These are phyloP conservation scores for Rutstroemia sp. DNA, from an alignment of 2,329 filamentous ascomycete genomes.

Conservation along the genomic window DNA sequence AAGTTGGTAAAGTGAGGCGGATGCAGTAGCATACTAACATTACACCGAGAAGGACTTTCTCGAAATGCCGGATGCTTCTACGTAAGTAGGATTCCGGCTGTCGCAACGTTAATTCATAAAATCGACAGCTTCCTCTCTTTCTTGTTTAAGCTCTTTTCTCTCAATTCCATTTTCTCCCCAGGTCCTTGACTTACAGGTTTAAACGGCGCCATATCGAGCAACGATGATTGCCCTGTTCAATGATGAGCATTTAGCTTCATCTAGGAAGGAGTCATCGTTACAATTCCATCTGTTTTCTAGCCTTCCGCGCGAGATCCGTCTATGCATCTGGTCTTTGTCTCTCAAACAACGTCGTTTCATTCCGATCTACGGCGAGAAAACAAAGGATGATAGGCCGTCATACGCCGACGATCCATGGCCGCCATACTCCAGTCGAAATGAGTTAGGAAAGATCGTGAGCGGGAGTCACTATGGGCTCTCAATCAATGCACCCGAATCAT, in stretches of 20 bases:
- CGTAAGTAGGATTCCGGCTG: too few species aligned
- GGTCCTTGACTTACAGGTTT: too few species aligned
- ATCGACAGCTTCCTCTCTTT: too few species aligned
- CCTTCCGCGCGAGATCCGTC: constrained; percentile 1
- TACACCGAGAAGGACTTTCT: too few species aligned
- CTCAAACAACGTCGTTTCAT: background rate
- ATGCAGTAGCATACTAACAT: too few species aligned
- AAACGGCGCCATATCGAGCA: background rate
- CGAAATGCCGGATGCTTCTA: too few species aligned
- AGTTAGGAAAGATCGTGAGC: background rate
- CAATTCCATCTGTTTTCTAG: background rate
- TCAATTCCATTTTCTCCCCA: too few species aligned
- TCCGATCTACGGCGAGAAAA: background rate
- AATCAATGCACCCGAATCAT: background rate
- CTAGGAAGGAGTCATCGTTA: background rate
- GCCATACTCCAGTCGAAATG: background rate
- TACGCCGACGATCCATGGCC: background rate
- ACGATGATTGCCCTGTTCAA: background rate
- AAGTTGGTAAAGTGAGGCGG: too few species aligned
- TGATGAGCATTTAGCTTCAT: background rate
- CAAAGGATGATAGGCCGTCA: background rate
- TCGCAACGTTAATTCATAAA: too few species aligned
- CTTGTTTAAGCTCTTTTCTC: too few species aligned
- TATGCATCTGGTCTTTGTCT: background rate
- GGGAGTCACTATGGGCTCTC: background rate